Evolutionary conservation across 208 protist species (phyloP), one percentile per base, ranked within the genome.

Genomic region (Leishmania martiniquensis): DNA sequence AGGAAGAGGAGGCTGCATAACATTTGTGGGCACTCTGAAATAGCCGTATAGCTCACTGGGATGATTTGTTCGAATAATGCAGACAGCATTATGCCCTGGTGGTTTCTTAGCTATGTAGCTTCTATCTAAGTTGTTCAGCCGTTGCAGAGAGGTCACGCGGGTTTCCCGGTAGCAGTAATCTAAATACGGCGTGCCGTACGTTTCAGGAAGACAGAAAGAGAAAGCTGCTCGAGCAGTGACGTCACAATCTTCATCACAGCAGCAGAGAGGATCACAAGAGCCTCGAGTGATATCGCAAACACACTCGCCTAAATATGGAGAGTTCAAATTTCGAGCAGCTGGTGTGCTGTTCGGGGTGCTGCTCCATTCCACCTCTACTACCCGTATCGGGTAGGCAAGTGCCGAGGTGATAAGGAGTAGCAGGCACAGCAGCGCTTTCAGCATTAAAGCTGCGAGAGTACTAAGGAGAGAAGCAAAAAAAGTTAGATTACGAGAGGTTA

Each of bases 211-310:
- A 74, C 90, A 96, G 37, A 87, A 86, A 2, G 49, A 63, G 66
- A 97, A 97, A 0, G 76, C 70, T 42, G 4, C 73, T 47, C 76
- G 77, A 2, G 82, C 86, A 32, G 62, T 57, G 2, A 68, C 42
- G 29, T 76, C 83, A 70, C 89, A 97, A 69, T 96, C 93, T 4
- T 68, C 47, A 67, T 97, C 93, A 69, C 91, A 94, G 70, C 93
- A 97, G 57, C 93, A 97, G 75, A 93, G 88, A 15, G 86, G 76
- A 73, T 95, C 91, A 80, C 93, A 97, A 10, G 87, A 42, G 13
- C 85, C 88, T 72, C 84, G 85, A 20, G 86, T 94, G 32, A 88
- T 51, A 72, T 97, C 89, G 60, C 93, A 97, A 45, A 94, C 85
- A 69, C 89, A 97, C 32, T 90, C 81, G 15, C 91, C 91, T 34